Base-by-base conservation (phyloP, 495 filamentous ascomycete genomes). In the Hypoxylon lienhwacheense region DNA sequence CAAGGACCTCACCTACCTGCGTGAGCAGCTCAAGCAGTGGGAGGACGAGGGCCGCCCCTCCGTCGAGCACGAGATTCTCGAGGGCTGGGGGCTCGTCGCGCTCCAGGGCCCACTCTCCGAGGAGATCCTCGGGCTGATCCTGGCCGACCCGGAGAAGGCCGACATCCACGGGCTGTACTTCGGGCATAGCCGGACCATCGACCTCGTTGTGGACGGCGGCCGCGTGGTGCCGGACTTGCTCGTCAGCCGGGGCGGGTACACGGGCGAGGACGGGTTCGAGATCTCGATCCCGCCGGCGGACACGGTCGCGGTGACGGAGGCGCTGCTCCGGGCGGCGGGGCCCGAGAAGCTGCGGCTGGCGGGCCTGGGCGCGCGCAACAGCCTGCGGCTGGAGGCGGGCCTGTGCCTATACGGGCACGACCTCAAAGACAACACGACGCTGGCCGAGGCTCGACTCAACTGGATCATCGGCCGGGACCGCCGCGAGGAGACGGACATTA, bases 371-470 rank as follows among this genome's bases (percentile, higher is more conserved):
- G 90, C 93, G 4, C 81, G 93, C 48, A 95, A 98, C 70, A 93
- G 86, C 59, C 81, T 98, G 53, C 83, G 93, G 12, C 82, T 98
- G 6, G 93, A 98, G 71, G 93, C 95, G 0, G 93, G 93, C 40
- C 92, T 98, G 91, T 97, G 90, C 71, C 81, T 97, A 17, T 97
- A 97, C 75, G 93, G 93, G n/a, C 90, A 96, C 68, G 93, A 98
- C 72, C 81, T 98, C 34, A 83, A 95, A 64, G 95, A 95, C 52
- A 74, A 77, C 2, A 96, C 87, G 15, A 96, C 95, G 3, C 93
- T 95, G 1, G 89, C 89, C 15, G 87, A 90, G 70, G 93, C 84
- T 3, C 83, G 81, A 2, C 77, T 98, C 2, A 78, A 81, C 68
- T 98, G 92, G 91, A 80, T 96, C 47, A 81, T 98, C 44, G 83